Evolutionary conservation across 371 early-diverging fungal species (phyloP).

Genomic region (Thermomucor indicae-seudaticae): DNA sequence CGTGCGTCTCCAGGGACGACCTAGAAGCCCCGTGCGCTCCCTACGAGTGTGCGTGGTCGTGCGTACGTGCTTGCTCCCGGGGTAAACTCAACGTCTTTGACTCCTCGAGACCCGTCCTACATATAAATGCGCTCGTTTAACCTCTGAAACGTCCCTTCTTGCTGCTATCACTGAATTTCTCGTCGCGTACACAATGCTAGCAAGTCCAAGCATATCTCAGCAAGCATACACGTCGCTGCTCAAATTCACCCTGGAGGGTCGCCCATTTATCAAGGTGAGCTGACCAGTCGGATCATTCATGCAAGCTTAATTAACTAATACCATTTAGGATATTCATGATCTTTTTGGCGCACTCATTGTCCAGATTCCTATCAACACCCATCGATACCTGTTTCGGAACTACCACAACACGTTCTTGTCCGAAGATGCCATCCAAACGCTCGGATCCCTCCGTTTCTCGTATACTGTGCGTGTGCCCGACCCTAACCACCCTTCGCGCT

Average conservation of each 20-base stretch:
- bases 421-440: slow-evolving; percentile 51
- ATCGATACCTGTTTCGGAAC: slow-evolving; percentile 49
- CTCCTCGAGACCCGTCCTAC: too few relatives aligned
- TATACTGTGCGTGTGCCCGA: slow-evolving; percentile 55
- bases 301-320: neutral
- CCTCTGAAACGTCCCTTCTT: too few relatives aligned
- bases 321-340: slow-evolving; percentile 56
- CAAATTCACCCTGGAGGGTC: slow-evolving; percentile 46
- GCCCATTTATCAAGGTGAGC: slow-evolving; percentile 41
- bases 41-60: too few relatives aligned
- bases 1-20: too few relatives aligned
- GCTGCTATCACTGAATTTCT: too few relatives aligned
- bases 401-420: slow-evolving; percentile 56
- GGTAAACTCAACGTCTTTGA: too few relatives aligned
- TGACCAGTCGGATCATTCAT: neutral
- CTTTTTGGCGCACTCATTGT: slow-evolving; percentile 57
- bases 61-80: too few relatives aligned
- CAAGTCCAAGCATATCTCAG: too few relatives aligned
- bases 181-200: too few relatives aligned
- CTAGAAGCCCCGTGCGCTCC: too few relatives aligned
- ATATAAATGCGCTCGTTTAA: too few relatives aligned
- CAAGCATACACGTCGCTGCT: slow-evolving; percentile 49
- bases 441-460: slow-evolving; percentile 49
- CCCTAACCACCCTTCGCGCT: slow-evolving; percentile 48
- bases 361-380: slow-evolving; percentile 51